Conservation (phyloP, 352 stramenopile genomes). For the Aphanomyces stellatus region DNA sequence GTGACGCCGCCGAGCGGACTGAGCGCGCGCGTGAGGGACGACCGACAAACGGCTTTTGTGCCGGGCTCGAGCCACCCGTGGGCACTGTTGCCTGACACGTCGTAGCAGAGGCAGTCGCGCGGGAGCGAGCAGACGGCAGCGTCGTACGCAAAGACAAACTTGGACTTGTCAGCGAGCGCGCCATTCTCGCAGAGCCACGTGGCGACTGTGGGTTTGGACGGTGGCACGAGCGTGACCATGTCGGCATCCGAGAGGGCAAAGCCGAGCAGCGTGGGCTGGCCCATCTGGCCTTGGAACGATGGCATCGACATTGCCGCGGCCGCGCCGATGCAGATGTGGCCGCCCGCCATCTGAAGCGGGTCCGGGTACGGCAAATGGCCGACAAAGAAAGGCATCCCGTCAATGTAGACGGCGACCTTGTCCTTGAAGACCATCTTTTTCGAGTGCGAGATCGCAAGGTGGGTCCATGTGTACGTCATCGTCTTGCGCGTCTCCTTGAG, state of each 20-base stretch:
- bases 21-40: slow-evolving; percentile 53
- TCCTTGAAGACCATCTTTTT: slow-evolving; percentile 88
- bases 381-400: slow-evolving; percentile 47
- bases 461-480: slow-evolving; percentile 54
- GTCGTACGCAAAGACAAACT: slow-evolving; percentile 74
- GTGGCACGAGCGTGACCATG: slow-evolving; percentile 34
- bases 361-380: slow-evolving; percentile 70
- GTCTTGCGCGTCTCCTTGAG: slow-evolving; percentile 37
- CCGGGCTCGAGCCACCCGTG: slow-evolving; percentile 60
- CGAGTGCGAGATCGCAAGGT: slow-evolving; percentile 68
- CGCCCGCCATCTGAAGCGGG: slow-evolving; percentile 48
- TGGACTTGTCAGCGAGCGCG: slow-evolving; percentile 59
- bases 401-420: slow-evolving; percentile 64
- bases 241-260: slow-evolving; percentile 49
- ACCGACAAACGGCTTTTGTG: slow-evolving; percentile 51
- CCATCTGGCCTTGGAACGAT: slow-evolving; percentile 55
- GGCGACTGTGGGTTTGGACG: slow-evolving; percentile 23
- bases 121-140: slow-evolving; percentile 52
- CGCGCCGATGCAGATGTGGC: slow-evolving; percentile 61
- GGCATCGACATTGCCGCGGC: slow-evolving; percentile 25
- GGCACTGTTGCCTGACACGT: slow-evolving; percentile 67
- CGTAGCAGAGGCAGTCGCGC: slow-evolving; percentile 37
- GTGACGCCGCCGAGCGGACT: slow-evolving; percentile 58
- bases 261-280: slow-evolving; percentile 69
- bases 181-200: slow-evolving; percentile 52